phyloP scores from a whole-genome alignment of 1,284 basidiomycete genomes.

The Microbotryum silenes-acaulis region DNA sequence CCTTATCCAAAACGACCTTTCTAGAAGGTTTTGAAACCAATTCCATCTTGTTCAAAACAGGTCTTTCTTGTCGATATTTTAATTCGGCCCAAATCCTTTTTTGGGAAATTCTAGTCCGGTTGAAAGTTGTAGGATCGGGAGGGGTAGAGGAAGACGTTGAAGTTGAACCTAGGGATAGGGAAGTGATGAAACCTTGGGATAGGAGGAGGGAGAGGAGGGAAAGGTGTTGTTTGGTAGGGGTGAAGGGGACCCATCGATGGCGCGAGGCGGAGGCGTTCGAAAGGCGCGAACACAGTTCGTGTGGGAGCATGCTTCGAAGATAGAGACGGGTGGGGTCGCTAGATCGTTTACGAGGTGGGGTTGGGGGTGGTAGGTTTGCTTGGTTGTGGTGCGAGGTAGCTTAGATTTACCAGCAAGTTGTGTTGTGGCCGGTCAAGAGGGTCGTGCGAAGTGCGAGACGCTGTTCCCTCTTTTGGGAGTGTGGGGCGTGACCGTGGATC shows the following conservation, averaged over 20 bases:
- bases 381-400: no score
- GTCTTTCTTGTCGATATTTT: constrained; percentile 77
- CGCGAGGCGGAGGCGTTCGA: constrained; percentile 83
- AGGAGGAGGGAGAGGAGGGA: constrained; percentile 76
- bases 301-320: constrained; percentile 43
- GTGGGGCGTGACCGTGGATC: no score
- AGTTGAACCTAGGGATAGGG: constrained; percentile 68
- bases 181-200: constrained; percentile 74
- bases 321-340: neutral
- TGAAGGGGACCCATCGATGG: constrained; percentile 61
- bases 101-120: constrained; percentile 42
- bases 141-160: constrained; percentile 45
- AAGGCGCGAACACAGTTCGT: constrained; percentile 72
- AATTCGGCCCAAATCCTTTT: constrained; percentile 74
- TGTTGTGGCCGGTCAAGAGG: no score
- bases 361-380: no score
- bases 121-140: constrained; percentile 51
- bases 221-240: constrained; percentile 71
- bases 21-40: constrained; percentile 67
- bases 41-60: constrained; percentile 65
- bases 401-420: no score
- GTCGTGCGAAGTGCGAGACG: no score
- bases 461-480: no score
- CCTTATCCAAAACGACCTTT: constrained; percentile 61
- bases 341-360: no score